Evolutionary conservation across 169 alveolate genomes (phyloP), one percentile per base, ranked within the genome.

Genomic region (Blepharisma undulans): DNA sequence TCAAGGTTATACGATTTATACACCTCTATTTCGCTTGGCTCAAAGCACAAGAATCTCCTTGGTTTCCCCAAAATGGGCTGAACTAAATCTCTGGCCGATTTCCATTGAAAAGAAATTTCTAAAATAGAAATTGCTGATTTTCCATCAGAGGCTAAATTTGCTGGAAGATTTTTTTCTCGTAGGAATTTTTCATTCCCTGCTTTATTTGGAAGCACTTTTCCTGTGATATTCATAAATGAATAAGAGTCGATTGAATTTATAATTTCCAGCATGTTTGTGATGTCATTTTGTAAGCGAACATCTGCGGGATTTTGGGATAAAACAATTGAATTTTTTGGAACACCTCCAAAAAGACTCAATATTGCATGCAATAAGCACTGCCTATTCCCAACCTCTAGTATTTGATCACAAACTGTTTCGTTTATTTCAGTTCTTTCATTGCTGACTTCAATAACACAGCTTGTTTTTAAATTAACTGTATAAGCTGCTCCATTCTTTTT

Each of bases 341-440:
- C 33, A 32, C 19, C 60, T 82, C 89, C 89, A 59, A 82, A 82
- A n/a, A 82, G 60, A 59, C 22, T 82, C 27, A 82, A 30, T 10
- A 82, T 6, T 7, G 32, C 22, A 59, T 60, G 8, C 27, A 82
- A 19, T 82, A 25, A 72, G 76, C 74, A 48, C 36, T 82, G 89
- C 16, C 89, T 32, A 30, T 82, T 82, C 27, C 89, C 89, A 82
- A 82, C 2, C 36, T 82, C 76, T 32, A 82, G 14, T 2, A 82
- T 82, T 82, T 82, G 78, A 4, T 82, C 77, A 4, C 30, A 21
- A 6, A 30, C 0, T 59, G 33, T 36, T 21, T 32, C 36, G 22
- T 36, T 30, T 48, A 8, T 22, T 4, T 32, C 34, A 22, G 36
- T 4, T 21, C 36, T 1, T 48, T 33, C 29, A 32, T 22, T 22